phyloP scores from a whole-genome alignment of 331 rosid species.

The Saraca asoca region DNA sequence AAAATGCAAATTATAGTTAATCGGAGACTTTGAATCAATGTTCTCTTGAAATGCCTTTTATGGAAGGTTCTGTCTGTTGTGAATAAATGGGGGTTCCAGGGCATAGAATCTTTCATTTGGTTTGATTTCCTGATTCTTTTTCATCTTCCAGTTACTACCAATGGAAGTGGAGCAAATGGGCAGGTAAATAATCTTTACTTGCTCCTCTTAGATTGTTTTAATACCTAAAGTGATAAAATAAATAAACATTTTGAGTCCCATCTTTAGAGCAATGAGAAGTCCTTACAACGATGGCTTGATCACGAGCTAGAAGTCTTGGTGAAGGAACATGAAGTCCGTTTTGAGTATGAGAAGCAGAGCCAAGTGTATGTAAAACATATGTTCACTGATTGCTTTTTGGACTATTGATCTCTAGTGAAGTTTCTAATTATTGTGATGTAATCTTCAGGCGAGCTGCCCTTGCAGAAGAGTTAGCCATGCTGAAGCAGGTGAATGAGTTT shows the following conservation, averaged over 20 bases:
- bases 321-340: constrained; percentile 97
- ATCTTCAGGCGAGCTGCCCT: constrained; percentile 91
- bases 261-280: constrained; percentile 85
- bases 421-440: constrained; percentile 30
- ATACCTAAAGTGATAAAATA: constrained; percentile 28
- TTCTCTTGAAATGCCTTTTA: constrained; percentile 30
- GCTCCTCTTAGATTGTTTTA: constrained; percentile 35
- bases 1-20: constrained; percentile 2
- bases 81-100: constrained; percentile 31
- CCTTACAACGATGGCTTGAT: constrained; percentile 96
- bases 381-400: constrained; percentile 22
- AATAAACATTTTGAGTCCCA: constrained; percentile 40
- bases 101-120: constrained; percentile 22
- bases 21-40: constrained; percentile 11
- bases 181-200: constrained; percentile 64
- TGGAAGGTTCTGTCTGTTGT: constrained; percentile 7
- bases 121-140: constrained; percentile 40
- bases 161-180: constrained; percentile 78
- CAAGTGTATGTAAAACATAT: constrained; percentile 73
- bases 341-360: constrained; percentile 96
- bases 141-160: constrained; percentile 61
- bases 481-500: constrained; percentile 90
- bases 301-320: constrained; percentile 98
- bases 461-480: constrained; percentile 92
- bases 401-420: constrained; percentile 27